These are phyloP conservation scores for Beta macrorhiza DNA, from an alignment of 179 eudicot species.

Conservation along the genomic window DNA sequence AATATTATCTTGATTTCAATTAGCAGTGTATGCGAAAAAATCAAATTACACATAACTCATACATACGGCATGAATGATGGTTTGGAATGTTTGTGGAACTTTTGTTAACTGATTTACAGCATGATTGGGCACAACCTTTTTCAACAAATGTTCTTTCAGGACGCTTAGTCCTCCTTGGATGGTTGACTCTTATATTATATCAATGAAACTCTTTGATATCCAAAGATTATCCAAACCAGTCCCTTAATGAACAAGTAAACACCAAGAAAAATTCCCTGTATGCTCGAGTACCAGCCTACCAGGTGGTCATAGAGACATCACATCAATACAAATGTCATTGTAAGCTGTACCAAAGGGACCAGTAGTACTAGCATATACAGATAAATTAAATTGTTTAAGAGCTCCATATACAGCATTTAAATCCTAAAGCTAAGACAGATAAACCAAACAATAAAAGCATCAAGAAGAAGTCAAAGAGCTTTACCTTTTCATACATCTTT, in stretches of 20 bases:
- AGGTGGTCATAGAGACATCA: not conserved
- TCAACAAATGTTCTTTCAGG: no score
- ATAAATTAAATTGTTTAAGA: not conserved
- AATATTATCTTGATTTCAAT: no score
- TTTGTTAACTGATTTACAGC: no score
- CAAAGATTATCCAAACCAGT: not conserved
- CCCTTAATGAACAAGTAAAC: not conserved
- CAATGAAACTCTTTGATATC: not conserved
- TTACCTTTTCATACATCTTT: constrained; percentile 98
- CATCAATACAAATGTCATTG: not conserved
- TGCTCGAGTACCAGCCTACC: not conserved
- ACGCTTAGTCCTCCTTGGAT: not conserved
- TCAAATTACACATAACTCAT: no score
- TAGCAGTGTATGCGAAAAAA: no score
- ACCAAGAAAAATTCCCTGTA: not conserved
- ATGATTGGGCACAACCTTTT: no score
- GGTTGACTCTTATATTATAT: not conserved
- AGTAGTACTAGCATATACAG: not conserved
- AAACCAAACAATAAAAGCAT: not conserved
- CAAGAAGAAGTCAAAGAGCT: constrained; percentile 6
- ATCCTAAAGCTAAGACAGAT: not conserved
- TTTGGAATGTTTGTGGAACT: no score
- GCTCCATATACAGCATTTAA: not conserved
- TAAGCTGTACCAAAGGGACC: no score
- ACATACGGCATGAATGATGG: no score